phyloP scores from a whole-genome alignment of 1,139 yeast species.

The Diutina mesorugosa region DNA sequence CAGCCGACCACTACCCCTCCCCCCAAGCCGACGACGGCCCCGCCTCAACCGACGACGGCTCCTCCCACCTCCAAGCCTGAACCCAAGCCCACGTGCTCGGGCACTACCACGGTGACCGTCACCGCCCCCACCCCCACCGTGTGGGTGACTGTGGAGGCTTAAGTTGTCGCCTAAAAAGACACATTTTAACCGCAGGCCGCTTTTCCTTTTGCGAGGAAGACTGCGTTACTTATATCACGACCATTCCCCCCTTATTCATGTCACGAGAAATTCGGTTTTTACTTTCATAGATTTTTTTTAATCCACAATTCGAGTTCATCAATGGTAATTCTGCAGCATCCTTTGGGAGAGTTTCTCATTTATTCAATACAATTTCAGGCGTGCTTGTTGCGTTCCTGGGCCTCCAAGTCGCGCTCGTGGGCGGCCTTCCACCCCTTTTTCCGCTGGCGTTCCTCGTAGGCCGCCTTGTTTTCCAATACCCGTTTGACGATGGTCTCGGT shows the following conservation, averaged over 20 bases:
- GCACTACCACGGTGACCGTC: not conserved
- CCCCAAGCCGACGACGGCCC: too few relatives aligned
- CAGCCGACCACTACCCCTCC: too few relatives aligned
- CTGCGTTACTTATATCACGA: not conserved
- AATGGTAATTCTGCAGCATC: not conserved
- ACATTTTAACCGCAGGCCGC: not conserved
- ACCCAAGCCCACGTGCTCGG: not conserved
- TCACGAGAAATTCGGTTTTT: not conserved
- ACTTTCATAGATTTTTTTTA: conserved; percentile 1
- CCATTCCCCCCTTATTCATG: not conserved
- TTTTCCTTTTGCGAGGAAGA: not conserved
- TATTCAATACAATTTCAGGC: too few relatives aligned
- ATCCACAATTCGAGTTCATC: not conserved
- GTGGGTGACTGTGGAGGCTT: not conserved
- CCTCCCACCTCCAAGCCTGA: too few relatives aligned
- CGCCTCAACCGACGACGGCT: too few relatives aligned
- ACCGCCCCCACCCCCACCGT: conserved; percentile 2
- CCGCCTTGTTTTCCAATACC: conserved; percentile 49
- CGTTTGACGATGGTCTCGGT: conserved; percentile 57
- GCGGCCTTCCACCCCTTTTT: conserved; percentile 65
- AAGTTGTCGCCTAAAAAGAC: not conserved
- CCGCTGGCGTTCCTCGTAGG: conserved; percentile 68
- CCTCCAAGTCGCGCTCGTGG: not conserved
- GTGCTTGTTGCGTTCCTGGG: not conserved
- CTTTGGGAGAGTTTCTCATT: not conserved